Percentiles rank a stretch among this genome's conserved stretches.
Evolutionary conservation across 441 rosid species (phyloP).

Genomic region (Populus trichocarpa): DNA sequence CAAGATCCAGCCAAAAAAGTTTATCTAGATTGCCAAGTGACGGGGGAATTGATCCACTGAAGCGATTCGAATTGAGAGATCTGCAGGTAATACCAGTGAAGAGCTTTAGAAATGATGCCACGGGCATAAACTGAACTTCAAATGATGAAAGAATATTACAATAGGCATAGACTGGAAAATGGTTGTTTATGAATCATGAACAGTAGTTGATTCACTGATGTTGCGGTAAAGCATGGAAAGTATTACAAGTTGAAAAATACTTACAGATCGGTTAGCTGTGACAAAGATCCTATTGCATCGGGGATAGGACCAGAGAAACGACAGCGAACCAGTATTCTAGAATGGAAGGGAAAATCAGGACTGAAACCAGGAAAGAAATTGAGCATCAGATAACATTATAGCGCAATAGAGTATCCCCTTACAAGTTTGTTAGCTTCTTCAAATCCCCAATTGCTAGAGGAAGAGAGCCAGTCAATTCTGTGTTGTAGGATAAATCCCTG

Average conservation of each 20-base stretch:
- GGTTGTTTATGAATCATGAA: neutral
- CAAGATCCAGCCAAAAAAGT: slow-evolving; percentile 75
- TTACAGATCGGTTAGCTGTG: slow-evolving; percentile 52
- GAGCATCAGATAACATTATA: neutral
- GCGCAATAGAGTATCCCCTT: slow-evolving; percentile 24
- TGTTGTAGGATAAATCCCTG: slow-evolving; percentile 83
- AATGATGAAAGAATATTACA: neutral
- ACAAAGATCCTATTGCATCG: slow-evolving; percentile 51
- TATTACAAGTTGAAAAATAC: slow-evolving; percentile 24
- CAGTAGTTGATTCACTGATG: neutral
- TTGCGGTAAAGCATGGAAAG: too few relatives aligned
- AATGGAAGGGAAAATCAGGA: slow-evolving; percentile 10
- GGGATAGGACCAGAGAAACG: slow-evolving; percentile 73
- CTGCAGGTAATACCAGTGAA: slow-evolving; percentile 34
- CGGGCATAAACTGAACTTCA: neutral
- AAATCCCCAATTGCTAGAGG: slow-evolving; percentile 58
- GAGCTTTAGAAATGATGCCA: slow-evolving; percentile 3
- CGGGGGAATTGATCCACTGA: slow-evolving; percentile 63
- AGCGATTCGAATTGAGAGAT: slow-evolving; percentile 62
- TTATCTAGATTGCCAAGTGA: slow-evolving; percentile 61
- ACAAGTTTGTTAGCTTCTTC: slow-evolving; percentile 62
- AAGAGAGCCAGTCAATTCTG: slow-evolving; percentile 53
- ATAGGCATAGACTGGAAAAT: neutral
- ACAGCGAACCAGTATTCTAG: slow-evolving; percentile 74
- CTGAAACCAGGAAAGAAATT: neutral